These are phyloP conservation scores for Lyophyllum atratum DNA, from an alignment of 768 basidiomycete genomes.

Conservation along the genomic window DNA sequence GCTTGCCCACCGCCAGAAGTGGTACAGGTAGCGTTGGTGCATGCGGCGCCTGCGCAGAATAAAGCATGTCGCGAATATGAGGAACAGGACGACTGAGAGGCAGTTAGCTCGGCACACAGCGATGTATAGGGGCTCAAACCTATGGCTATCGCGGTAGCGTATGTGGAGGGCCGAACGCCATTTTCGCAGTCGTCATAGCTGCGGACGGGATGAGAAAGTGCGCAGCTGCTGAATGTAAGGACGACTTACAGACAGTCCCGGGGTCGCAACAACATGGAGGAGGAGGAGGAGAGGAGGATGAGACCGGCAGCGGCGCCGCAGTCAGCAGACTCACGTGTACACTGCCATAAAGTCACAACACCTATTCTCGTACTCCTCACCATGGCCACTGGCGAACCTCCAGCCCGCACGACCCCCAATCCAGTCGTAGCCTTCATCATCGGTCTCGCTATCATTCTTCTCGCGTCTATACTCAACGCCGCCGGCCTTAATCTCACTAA, in stretches of 20 bases:
- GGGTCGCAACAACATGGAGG: background rate
- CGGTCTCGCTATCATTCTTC: slow-evolving; percentile 80
- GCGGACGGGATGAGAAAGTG: background rate
- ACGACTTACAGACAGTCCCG: slow-evolving; percentile 9
- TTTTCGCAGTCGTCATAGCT: slow-evolving; percentile 6
- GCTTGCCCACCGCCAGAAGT: background rate
- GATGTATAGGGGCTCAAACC: background rate
- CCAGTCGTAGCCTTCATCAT: slow-evolving; percentile 69
- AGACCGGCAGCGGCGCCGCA: too few species aligned
- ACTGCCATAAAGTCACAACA: background rate
- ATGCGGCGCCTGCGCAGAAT: slow-evolving; percentile 3
- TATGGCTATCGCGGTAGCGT: slow-evolving; percentile 9
- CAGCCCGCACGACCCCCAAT: slow-evolving; percentile 1
- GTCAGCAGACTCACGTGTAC: background rate
- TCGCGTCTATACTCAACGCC: slow-evolving; percentile 85
- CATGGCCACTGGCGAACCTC: slow-evolving; percentile 12
- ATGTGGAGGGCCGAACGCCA: slow-evolving; percentile 9
- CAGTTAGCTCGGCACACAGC: background rate
- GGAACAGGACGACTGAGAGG: background rate
- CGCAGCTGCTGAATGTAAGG: background rate
- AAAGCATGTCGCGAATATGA: slow-evolving; percentile 2
- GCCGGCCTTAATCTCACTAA: slow-evolving; percentile 96
- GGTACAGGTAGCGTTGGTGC: background rate
- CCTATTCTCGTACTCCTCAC: background rate
- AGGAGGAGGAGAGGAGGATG: background rate